These are phyloP conservation scores for Tanacetum coccineum DNA, from an alignment of 129 eudicot genomes.

Conservation along the genomic window DNA sequence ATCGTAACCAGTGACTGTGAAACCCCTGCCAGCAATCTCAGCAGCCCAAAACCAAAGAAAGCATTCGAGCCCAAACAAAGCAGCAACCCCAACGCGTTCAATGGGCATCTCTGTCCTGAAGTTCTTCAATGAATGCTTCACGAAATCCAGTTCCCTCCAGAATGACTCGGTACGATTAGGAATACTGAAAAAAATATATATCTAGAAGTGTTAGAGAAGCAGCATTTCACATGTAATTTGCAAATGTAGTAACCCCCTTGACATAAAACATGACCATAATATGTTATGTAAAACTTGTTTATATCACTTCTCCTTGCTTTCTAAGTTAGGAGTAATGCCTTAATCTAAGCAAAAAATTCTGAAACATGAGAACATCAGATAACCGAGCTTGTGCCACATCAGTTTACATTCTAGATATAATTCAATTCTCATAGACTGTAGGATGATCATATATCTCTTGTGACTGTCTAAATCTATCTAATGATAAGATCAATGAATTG, in stretches of 20 bases:
- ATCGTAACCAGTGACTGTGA: slow-evolving; percentile 44
- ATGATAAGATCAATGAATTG: neutral
- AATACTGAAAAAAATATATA: neutral
- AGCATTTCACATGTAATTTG: neutral
- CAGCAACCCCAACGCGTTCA: slow-evolving; percentile 63
- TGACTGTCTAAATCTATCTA: neutral
- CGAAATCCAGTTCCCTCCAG: slow-evolving; percentile 55
- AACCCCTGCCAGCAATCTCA: slow-evolving; percentile 64
- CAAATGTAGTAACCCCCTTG: neutral
- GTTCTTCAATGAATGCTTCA: slow-evolving; percentile 48
- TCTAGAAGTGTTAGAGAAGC: no score
- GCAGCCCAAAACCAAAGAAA: slow-evolving; percentile 67
- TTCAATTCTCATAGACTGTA: neutral
- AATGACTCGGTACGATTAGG: slow-evolving; percentile 49
- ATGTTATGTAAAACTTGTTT: no score
- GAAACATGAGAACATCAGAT: no score
- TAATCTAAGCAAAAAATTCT: no score
- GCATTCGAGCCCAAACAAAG: slow-evolving; percentile 55
- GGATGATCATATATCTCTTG: neutral
- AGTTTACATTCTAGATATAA: neutral
- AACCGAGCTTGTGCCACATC: no score
- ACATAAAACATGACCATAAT: neutral
- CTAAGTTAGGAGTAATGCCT: no score
- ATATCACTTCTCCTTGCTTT: no score
- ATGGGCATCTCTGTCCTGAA: slow-evolving; percentile 40